Base-by-base conservation (phyloP, 768 basidiomycete genomes). In the Psilocybe azurescens region DNA sequence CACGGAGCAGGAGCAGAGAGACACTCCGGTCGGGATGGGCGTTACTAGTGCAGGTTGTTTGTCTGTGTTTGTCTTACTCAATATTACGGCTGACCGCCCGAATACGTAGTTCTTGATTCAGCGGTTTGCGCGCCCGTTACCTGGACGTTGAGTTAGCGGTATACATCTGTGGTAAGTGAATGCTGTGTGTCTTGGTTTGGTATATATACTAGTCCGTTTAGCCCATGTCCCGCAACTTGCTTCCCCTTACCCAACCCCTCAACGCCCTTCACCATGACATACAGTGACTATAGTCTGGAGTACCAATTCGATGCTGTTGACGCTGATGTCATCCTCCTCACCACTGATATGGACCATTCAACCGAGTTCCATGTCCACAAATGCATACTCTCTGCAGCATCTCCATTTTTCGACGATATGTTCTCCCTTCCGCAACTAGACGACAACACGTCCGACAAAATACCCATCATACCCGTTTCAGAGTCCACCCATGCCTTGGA, bases 331-430 rank as follows among this genome's bases (percentile, higher is more conserved):
- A 67, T 73, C 20, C 65, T 73, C n/a, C 63, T 70, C 47, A 65
- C 69, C 11, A 62, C 63, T 28, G 75, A 77, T 58, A 61, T 66
- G 41, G 63, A 76, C 53, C 64, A 73, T 24, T 66, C 73, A 14
- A 75, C 80, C 54, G 80, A 85, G 65, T 90, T 91, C 68, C 81
- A 77, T 46, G 83, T 86, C 33, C 90, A 90, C 73, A 79, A 80
- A 62, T 83, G 81, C 71, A 81, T 92, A 62, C 82, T 93, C 52
- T 75, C 83, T 10, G 77, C 79, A 4, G 86, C 88, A 1, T 91
- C 90, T 5, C 80, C 86, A 2, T 88, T 91, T 74, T 93, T 91
- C 73, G 70, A 73, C 55, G 83, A 88, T 58, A 86, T 91, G 87
- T 88, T 92, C 68, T 72, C 83, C 20, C 75, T 91, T 16, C 88